A percentile compares a stretch with the other conserved stretches of the same genome.
Evolutionary conservation across 805 yeast genomes (phyloP).

Genomic region (Saccharomycopsis fodiens): DNA sequence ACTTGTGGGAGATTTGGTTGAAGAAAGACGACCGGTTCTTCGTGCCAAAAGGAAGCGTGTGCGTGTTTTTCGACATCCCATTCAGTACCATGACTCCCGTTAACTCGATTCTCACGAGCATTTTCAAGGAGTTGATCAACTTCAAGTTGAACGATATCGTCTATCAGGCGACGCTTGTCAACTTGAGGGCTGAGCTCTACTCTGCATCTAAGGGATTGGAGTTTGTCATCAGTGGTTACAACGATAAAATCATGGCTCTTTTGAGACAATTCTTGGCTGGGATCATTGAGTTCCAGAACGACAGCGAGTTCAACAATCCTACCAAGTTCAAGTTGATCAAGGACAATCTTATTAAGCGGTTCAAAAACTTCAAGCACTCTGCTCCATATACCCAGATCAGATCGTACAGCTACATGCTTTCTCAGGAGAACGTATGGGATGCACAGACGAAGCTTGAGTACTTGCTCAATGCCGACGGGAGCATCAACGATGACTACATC

Average conservation of each 20-base stretch:
- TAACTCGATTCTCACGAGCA: conserved; percentile 47
- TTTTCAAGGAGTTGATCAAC: conserved; percentile 63
- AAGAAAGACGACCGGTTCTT: conserved; percentile 85
- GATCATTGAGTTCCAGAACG: conserved; percentile 28
- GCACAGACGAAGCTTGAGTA: conserved; percentile 52
- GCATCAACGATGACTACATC: conserved; percentile 39
- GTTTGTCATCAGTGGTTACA: conserved; percentile 68
- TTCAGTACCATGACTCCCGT: conserved; percentile 51
- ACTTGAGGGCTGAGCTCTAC: conserved; percentile 50
- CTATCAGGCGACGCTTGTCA: conserved; percentile 81
- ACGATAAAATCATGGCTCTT: conserved; percentile 66
- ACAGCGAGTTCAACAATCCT: conserved; percentile 13
- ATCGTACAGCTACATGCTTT: conserved; percentile 47
- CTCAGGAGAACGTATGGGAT: conserved; percentile 68
- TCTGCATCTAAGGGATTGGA: conserved; percentile 65
- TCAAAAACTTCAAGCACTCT: conserved; percentile 60
- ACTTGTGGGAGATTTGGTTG: conserved; percentile 61
- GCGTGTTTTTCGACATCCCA: conserved; percentile 59
- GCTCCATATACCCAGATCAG: conserved; percentile 78
- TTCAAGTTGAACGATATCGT: conserved; percentile 71
- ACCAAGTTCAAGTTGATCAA: conserved; percentile 61
- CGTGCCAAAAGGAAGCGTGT: conserved; percentile 78
- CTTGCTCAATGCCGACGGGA: conserved; percentile 28
- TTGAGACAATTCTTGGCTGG: conserved; percentile 52
- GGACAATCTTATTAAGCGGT: conserved; percentile 53